These are phyloP conservation scores for Quercus berberidifolia DNA, from an alignment of 306 rosid genomes.

Conservation along the genomic window DNA sequence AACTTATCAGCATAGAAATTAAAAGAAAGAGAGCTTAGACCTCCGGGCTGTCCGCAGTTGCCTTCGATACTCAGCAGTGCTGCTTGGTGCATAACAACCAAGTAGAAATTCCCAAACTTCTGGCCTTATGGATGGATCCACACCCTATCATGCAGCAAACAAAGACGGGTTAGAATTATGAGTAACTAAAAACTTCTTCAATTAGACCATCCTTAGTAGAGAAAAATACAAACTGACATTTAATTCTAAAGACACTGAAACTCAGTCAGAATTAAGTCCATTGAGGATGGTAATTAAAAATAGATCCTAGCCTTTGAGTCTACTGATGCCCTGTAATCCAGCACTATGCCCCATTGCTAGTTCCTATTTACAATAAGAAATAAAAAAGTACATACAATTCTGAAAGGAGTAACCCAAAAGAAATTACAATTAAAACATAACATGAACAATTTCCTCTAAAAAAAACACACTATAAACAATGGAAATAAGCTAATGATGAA, in stretches of 20 bases:
- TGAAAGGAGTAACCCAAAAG: not conserved
- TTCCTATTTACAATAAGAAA: too few species aligned
- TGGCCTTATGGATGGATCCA: constrained; percentile 85
- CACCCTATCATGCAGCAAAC: constrained; percentile 56
- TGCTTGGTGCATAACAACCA: constrained; percentile 78
- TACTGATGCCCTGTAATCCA: not conserved
- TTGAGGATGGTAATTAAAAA: not conserved
- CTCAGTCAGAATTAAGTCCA: not conserved
- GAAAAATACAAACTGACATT: not conserved
- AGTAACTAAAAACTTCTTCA: constrained; percentile 10
- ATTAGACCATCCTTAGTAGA: constrained; percentile 4
- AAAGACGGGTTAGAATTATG: constrained; percentile 21
- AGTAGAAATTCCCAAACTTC: constrained; percentile 97
- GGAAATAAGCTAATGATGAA: constrained; percentile 1
- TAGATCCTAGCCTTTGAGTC: not conserved
- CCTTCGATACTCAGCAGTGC: constrained; percentile 66
- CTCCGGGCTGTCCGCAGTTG: constrained; percentile 82
- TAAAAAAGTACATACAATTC: not conserved
- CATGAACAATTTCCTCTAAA: not conserved
- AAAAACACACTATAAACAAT: not conserved
- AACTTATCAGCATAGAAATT: not conserved
- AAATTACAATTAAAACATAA: not conserved
- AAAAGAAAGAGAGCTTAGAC: constrained; percentile 31
- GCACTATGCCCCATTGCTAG: not conserved
- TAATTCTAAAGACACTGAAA: not conserved